Evolutionary conservation across 495 filamentous ascomycete genomes (phyloP).

Genomic region (Tetracladium marchalianum): DNA sequence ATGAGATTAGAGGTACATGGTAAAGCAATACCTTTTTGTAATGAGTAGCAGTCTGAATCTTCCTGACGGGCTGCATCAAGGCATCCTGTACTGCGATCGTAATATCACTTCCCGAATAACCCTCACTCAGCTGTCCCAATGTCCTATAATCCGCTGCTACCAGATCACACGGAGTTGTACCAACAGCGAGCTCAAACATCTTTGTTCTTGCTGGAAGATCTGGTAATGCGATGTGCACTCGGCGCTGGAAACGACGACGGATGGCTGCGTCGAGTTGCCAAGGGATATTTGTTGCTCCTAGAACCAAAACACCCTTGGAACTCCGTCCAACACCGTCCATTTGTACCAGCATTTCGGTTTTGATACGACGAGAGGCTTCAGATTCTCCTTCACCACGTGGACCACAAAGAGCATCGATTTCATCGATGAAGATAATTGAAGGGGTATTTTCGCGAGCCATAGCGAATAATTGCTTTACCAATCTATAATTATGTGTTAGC

Average conservation of each 20-base stretch:
- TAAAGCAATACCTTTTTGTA: constrained; percentile 84
- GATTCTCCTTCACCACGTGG: constrained; percentile 96
- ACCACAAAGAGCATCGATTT: constrained; percentile 94
- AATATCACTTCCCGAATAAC: constrained; percentile 94
- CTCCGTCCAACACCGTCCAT: constrained; percentile 99
- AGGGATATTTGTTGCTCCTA: constrained; percentile 97
- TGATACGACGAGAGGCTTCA: constrained; percentile 93
- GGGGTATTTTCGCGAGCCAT: constrained; percentile 98
- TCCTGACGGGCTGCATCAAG: constrained; percentile 92
- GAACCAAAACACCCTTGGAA: constrained; percentile 83
- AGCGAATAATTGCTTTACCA: constrained; percentile 94
- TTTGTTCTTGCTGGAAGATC: constrained; percentile 81
- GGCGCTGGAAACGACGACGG: constrained; percentile 86
- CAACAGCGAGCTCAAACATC: constrained; percentile 95
- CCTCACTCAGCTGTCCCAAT: constrained; percentile 73
- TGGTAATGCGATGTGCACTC: constrained; percentile 90
- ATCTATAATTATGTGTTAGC: constrained; percentile 34
- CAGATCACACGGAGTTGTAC: constrained; percentile 81
- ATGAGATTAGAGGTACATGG: background rate
- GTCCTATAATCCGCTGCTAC: constrained; percentile 65
- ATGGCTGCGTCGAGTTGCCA: constrained; percentile 99
- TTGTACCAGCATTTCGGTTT: constrained; percentile 95
- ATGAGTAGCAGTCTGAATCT: constrained; percentile 97
- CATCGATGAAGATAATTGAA: constrained; percentile 98
- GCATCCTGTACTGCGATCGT: constrained; percentile 94